phyloP scores from a whole-genome alignment of 1,139 yeast genomes.

The Kodamaea sp. region DNA sequence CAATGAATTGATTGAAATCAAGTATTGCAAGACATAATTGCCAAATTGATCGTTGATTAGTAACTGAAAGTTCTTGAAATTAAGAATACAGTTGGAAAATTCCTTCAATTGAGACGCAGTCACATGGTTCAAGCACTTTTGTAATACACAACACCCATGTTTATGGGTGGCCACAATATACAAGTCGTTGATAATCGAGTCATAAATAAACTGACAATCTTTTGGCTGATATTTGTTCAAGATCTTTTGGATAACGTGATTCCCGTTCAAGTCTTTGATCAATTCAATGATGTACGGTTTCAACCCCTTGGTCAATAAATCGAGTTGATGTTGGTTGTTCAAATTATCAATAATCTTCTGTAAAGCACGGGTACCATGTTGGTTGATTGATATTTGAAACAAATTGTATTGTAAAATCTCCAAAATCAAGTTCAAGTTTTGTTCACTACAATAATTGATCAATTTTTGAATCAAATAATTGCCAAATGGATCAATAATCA shows the following conservation, averaged over 20 bases:
- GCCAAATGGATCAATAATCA: conserved; percentile 41
- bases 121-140: conserved; percentile 46
- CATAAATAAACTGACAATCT: conserved; percentile 44
- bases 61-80: conserved; percentile 29
- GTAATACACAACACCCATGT: conserved; percentile 50
- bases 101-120: conserved; percentile 33
- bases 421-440: conserved; percentile 36
- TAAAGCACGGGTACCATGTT: conserved; percentile 47
- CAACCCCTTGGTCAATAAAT: conserved; percentile 51
- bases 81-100: conserved; percentile 35
- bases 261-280: conserved; percentile 46
- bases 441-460: conserved; percentile 34
- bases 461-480: conserved; percentile 27
- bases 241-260: conserved; percentile 48
- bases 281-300: conserved; percentile 45
- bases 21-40: conserved; percentile 45
- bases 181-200: conserved; percentile 36
- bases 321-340: conserved; percentile 34
- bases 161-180: conserved; percentile 45
- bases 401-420: conserved; percentile 39
- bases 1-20: conserved; percentile 39
- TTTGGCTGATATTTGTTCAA: conserved; percentile 37
- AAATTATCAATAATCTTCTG: conserved; percentile 44
- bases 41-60: conserved; percentile 47
- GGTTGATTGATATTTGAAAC: conserved; percentile 44